A percentile compares a stretch with the other conserved stretches of the same genome.
Conservation (phyloP, 164 flowering plant species). For the Stephania cephalantha region DNA sequence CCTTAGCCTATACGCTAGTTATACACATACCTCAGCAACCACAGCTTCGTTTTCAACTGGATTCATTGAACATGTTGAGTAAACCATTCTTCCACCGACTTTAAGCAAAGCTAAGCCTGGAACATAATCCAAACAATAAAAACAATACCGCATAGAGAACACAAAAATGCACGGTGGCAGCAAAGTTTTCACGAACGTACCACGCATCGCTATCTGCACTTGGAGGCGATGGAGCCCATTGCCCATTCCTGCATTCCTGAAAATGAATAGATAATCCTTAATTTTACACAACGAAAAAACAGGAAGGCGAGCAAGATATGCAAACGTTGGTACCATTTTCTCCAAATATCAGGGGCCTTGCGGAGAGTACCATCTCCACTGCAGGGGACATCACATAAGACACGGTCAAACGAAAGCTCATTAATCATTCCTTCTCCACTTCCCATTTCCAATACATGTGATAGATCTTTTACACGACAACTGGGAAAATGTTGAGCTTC, state of each 20-base stretch:
- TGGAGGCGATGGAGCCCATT: conserved; percentile 90
- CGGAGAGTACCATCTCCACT: conserved; percentile 99
- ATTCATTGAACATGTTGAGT: conserved; percentile 99
- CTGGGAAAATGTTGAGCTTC: conserved; percentile 98
- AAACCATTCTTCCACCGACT: conserved; percentile 95
- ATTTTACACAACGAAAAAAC: neutral
- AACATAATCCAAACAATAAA: neutral
- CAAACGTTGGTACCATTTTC: conserved; percentile 61
- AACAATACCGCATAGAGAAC: neutral
- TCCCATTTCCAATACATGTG: conserved; percentile 24
- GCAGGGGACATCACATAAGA: conserved; percentile 96
- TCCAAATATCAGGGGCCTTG: conserved; percentile 98
- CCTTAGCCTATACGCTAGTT: neutral
- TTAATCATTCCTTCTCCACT: conserved; percentile 21
- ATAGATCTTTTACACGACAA: conserved; percentile 39
- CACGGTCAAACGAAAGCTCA: conserved; percentile 86
- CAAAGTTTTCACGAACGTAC: conserved; percentile 27
- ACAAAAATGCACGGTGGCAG: neutral
- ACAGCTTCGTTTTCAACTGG: conserved; percentile 99
- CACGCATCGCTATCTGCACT: conserved; percentile 85
- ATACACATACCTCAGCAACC: conserved; percentile 74
- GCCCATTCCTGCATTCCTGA: conserved; percentile 89
- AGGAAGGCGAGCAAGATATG: conserved; percentile 8
- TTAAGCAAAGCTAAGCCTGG: conserved; percentile 83
- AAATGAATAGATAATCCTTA: conserved; percentile 1